Evolutionary conservation across 768 basidiomycete species (phyloP).

Genomic region (Mycena indigotica): DNA sequence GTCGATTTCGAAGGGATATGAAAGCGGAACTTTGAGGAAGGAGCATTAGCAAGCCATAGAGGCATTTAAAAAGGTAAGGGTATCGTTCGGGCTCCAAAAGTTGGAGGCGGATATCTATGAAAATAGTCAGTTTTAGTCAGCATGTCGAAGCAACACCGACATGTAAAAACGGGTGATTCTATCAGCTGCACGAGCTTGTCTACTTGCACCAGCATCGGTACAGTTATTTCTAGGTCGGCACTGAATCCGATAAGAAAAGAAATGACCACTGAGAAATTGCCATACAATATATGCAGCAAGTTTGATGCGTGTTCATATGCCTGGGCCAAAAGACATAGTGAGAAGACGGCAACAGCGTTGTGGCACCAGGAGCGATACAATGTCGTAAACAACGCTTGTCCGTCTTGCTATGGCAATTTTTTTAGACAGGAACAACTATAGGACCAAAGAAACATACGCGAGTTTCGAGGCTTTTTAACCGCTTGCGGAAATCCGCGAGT

Average conservation of each 20-base stretch:
- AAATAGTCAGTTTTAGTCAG: background rate
- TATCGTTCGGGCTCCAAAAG: constrained; percentile 96
- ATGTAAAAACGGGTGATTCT: constrained; percentile 98
- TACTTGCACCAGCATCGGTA: constrained; percentile 90
- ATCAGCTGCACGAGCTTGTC: constrained; percentile 98
- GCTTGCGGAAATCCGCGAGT: constrained; percentile 89
- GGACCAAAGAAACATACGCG: constrained; percentile 56
- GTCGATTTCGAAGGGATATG: constrained; percentile 87
- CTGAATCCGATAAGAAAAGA: constrained; percentile 40
- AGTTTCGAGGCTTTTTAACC: constrained; percentile 91
- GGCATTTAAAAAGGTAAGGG: constrained; percentile 94
- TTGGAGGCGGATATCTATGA: constrained; percentile 81
- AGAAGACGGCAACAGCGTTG: constrained; percentile 95
- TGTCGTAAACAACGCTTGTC: constrained; percentile 91
- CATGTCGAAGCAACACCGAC: constrained; percentile 44
- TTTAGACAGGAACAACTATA: background rate
- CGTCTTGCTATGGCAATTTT: constrained; percentile 71
- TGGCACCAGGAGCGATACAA: constrained; percentile 99
- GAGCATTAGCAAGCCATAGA: constrained; percentile 96
- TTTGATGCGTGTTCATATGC: constrained; percentile 99
- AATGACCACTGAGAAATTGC: constrained; percentile 1
- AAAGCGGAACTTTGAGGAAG: constrained; percentile 97
- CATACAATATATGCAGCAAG: constrained; percentile 90
- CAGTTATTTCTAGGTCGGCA: constrained; percentile 96
- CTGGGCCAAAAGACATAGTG: constrained; percentile 93